Evolutionary conservation across 306 rosid genomes (phyloP).

Genomic region (Neltuma alba): DNA sequence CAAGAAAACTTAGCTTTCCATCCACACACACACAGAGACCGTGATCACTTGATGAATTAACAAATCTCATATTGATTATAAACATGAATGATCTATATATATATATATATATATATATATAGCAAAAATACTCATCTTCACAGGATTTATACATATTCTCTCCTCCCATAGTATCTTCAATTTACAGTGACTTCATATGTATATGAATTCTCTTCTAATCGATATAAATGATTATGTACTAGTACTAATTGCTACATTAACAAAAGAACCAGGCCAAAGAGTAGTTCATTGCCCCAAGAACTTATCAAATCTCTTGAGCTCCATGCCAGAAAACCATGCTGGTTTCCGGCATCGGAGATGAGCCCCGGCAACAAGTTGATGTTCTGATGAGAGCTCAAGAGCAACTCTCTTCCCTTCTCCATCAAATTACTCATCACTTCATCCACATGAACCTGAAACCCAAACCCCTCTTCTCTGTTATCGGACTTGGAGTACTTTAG

Average conservation of each 20-base stretch:
- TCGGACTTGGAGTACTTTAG: conserved; percentile 45
- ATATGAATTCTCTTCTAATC: not conserved
- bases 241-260: conserved; percentile 23
- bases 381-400: conserved; percentile 38
- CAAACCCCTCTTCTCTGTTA: not conserved
- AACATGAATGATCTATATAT: not conserved
- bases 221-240: not conserved
- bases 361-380: conserved; percentile 45
- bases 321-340: conserved; percentile 34
- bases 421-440: conserved; percentile 35
- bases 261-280: conserved; percentile 52
- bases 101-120: not conserved
- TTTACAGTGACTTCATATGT: not conserved
- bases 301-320: conserved; percentile 39
- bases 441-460: conserved; percentile 8
- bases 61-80: not conserved
- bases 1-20: not conserved
- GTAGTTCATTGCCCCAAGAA: conserved; percentile 42
- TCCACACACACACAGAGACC: not conserved
- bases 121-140: not conserved
- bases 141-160: not conserved
- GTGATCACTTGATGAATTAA: not conserved
- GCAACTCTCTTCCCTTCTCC: conserved; percentile 44
- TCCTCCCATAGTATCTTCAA: not conserved
- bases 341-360: not conserved